Base-by-base conservation (phyloP, 2,329 filamentous ascomycete genomes). In the Didymosphaeria variabile region DNA sequence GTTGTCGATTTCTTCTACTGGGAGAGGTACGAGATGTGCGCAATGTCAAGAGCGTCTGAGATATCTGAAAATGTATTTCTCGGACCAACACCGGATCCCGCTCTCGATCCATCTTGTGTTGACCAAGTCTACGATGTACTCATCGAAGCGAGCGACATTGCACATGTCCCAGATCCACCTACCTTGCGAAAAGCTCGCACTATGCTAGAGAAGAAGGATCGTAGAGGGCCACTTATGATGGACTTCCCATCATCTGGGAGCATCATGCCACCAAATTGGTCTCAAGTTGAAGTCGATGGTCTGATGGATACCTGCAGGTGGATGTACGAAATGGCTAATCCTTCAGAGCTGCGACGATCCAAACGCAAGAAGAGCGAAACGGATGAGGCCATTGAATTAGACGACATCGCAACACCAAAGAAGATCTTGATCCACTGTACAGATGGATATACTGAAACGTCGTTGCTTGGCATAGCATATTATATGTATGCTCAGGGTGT, bases 181-280 rank as follows among this genome's bases (percentile, higher is more conserved):
- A 84, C 86, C 6, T 81, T 97, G 50, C 86, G 59, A 81, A 85
- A 54, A 82, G 94, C 59, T 85, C 88, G 32, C 85, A 90, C 67
- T 80, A 85, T 60, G 72, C 85, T 77, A 46, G 67, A 76, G 55
- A 72, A 84, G 49, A 80, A 82, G 13, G 79, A 80, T 6, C 71
- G 79, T 52, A 69, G 66, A 44, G 79, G 81, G 5, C 80, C 86
- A 15, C 79, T 88, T 62, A 82, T 86, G 64, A 81, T 96, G 55
- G 91, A 97, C 67, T 98, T 98, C 63, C 94, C 94, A 0, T 95
- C 93, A 0, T 97, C 94, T 1, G 95, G 95, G n/a, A 96, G 92
- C 70, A 91, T 98, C 58, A 85, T 94, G 70, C 90, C 92, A 2
- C 91, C 93, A 2, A 91, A 90, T 0, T 96, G 91, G 87, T 92